These are phyloP conservation scores for Epichloe gansuensis DNA, from an alignment of 2,329 filamentous ascomycete genomes.

Conservation along the genomic window DNA sequence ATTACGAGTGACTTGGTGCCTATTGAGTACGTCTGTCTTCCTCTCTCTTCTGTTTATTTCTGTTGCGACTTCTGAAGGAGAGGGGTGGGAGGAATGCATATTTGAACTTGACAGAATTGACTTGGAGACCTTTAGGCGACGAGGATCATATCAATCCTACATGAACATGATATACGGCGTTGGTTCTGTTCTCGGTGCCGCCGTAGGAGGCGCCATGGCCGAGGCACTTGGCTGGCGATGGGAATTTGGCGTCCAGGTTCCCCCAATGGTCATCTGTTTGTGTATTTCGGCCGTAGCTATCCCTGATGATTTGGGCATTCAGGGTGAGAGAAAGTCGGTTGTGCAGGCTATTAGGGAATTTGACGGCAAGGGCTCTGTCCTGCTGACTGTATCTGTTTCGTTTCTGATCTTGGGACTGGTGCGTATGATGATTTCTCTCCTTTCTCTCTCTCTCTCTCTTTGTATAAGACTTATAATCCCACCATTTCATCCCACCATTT, in stretches of 20 bases:
- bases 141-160: slow-evolving; percentile 62
- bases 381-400: slow-evolving; percentile 39
- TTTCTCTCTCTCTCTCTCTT: background rate
- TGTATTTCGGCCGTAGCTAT: slow-evolving; percentile 32
- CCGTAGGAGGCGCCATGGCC: slow-evolving; percentile 56
- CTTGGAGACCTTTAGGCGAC: slow-evolving; percentile 18
- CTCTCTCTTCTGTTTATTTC: background rate
- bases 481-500: background rate
- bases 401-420: slow-evolving; percentile 48
- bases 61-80: background rate
- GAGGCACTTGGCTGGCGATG: slow-evolving; percentile 61
- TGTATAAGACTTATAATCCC: too few relatives aligned
- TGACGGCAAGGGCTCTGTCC: slow-evolving; percentile 40
- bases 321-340: slow-evolving; percentile 29
- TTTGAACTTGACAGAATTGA: background rate
- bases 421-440: slow-evolving; percentile 13
- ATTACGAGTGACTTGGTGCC: slow-evolving; percentile 63
- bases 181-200: slow-evolving; percentile 49
- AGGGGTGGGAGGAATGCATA: background rate
- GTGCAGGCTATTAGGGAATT: slow-evolving; percentile 41
- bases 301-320: slow-evolving; percentile 39
- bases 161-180: slow-evolving; percentile 52
- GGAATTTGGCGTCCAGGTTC: slow-evolving; percentile 53
- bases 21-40: slow-evolving; percentile 41
- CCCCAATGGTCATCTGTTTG: slow-evolving; percentile 36